phyloP scores from a whole-genome alignment of 305 asterid genomes.

The Andrographis paniculata region DNA sequence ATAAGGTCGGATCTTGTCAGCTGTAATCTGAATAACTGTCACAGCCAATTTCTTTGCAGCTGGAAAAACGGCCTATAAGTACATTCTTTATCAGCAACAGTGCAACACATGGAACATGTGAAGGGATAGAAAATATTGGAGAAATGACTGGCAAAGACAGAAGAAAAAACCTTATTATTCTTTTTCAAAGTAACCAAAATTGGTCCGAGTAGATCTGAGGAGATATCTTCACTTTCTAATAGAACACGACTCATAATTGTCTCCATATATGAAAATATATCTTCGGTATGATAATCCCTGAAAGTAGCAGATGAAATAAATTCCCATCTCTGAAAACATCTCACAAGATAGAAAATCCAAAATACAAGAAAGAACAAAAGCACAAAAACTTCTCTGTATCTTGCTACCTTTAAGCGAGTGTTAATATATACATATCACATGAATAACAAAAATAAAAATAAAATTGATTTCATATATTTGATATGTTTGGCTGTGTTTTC shows the following conservation, averaged over 20 bases:
- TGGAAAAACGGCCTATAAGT: conserved; percentile 54
- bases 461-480: too few relatives aligned
- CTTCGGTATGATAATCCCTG: conserved; percentile 64
- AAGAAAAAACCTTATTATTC: conserved; percentile 52
- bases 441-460: too few relatives aligned
- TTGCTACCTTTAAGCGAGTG: too few relatives aligned
- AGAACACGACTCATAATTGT: conserved; percentile 81
- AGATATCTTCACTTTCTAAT: conserved; percentile 90
- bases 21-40: conserved; percentile 52
- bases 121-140: too few relatives aligned
- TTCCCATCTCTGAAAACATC: too few relatives aligned
- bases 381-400: too few relatives aligned
- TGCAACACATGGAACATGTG: conserved; percentile 1
- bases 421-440: too few relatives aligned
- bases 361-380: too few relatives aligned
- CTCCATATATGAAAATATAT: conserved; percentile 73
- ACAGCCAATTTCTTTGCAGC: conserved; percentile 69
- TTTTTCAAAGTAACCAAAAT: conserved; percentile 57
- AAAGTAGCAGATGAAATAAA: conserved; percentile 15
- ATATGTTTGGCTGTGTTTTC: too few relatives aligned
- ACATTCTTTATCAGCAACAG: conserved; percentile 19
- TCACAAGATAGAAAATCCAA: too few relatives aligned
- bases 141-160: conserved; percentile 2
- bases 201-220: conserved; percentile 55
- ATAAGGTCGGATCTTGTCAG: conserved; percentile 65